These are phyloP conservation scores for Gypsophila paniculata DNA, from an alignment of 179 eudicot species.

Conservation along the genomic window DNA sequence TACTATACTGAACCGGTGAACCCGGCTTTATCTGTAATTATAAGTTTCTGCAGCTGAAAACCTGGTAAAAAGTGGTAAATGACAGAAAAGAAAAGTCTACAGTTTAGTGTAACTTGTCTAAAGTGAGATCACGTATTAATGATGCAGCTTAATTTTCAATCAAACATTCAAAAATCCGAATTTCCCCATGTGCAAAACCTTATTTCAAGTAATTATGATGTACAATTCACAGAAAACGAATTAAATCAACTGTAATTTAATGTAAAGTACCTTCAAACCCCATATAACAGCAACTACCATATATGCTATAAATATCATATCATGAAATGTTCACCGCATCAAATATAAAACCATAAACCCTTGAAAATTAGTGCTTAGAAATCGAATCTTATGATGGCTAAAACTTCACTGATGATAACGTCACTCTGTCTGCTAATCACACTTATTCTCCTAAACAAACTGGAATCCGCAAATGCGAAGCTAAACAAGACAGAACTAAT, in stretches of 20 bases:
- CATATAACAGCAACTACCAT: constrained; percentile 9
- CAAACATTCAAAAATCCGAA: background rate
- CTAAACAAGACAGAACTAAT: constrained; percentile 24
- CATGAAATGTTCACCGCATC: background rate
- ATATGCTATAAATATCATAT: constrained; percentile 1
- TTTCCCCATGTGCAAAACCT: constrained; percentile 26
- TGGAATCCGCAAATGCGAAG: constrained; percentile 14
- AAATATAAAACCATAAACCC: background rate
- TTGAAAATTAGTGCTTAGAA: background rate
- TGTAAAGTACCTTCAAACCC: background rate
- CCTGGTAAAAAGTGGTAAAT: background rate
- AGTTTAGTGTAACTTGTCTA: constrained; percentile 2
- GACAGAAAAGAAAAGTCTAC: background rate
- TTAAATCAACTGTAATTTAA: background rate
- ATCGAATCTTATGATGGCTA: constrained; percentile 11
- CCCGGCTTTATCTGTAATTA: background rate
- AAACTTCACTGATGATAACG: background rate
- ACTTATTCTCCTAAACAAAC: constrained; percentile 20
- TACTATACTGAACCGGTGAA: constrained; percentile 5
- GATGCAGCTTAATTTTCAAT: constrained; percentile 8
- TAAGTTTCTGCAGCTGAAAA: constrained; percentile 9
- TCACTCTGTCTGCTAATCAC: constrained; percentile 2
- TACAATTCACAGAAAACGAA: background rate
- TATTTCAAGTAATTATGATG: constrained; percentile 16
- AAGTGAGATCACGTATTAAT: constrained; percentile 6